Evolutionary conservation across 2,329 filamentous ascomycete species (phyloP), one percentile per base, ranked within the genome.

Genomic region (Elsinoe fawcettii): DNA sequence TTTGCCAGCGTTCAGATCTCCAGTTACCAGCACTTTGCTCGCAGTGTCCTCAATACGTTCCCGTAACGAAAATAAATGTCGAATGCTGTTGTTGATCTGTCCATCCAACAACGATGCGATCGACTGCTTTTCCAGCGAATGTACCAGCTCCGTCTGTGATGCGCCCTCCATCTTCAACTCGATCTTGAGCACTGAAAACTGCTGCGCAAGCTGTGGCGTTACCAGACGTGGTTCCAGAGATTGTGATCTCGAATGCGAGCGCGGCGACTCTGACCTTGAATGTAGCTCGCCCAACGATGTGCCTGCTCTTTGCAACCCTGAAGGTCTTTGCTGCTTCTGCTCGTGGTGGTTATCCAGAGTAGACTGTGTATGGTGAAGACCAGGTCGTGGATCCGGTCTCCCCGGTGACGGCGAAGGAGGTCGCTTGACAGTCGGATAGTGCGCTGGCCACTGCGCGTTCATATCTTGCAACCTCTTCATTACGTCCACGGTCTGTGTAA

Each of bases 31-130:
- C 1, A 99, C 93, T 71, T 99, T 99, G 73, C 92, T 97, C 3
- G 92, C 89, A 0, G 90, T 97, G 71, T 99, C 93, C 69, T 97
- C 93, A 61, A 99, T 99, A 55, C 93, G 85, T 63, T 97, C 93
- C 60, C 90, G 85, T 32, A 99, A 78, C 0, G 88, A 84, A 57
- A 89, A 79, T 1, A 99, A 80, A 71, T 99, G 93, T 65, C 90
- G 90, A 68, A 97, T 87, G 69, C 90, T 96, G 60, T 93, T 89
- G 65, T 86, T 87, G 65, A 99, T 96, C 73, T 96, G 96, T 23
- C 90, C 91, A 70, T 97, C 92, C 37, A 99, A 76, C 1, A 99
- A 76, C 1, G 91, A 86, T 0, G 93, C 93, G 60, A 99, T 87
- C 1, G 92, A 96, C 12, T 79, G 80, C 73, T 96, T 97, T 65